Percentiles rank a stretch among this genome's conserved stretches.
Evolutionary conservation across 2,329 filamentous ascomycete species (phyloP).

Genomic region (Ramularia collo-cygni): DNA sequence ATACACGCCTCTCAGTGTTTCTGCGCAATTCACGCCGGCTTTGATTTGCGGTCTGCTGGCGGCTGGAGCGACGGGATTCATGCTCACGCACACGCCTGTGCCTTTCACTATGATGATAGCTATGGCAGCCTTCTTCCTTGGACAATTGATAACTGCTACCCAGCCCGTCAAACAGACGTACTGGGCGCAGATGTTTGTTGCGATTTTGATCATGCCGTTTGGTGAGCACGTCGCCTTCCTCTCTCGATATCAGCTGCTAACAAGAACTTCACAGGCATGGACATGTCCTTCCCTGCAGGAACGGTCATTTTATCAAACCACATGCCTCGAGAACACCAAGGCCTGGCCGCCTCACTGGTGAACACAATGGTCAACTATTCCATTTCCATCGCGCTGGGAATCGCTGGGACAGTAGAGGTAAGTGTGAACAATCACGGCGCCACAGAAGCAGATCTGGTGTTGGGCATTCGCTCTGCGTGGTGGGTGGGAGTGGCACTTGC

Average conservation of each 20-base stretch:
- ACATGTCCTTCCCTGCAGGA: conserved; percentile 58
- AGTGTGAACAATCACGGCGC: conserved; percentile 34
- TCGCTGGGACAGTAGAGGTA: conserved; percentile 56
- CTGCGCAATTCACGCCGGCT: conserved; percentile 30
- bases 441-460: conserved; percentile 26
- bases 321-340: conserved; percentile 41
- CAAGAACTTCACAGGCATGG: conserved; percentile 43
- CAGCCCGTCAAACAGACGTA: conserved; percentile 31
- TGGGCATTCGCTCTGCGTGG: conserved; percentile 34
- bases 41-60: conserved; percentile 32
- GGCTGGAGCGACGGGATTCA: conserved; percentile 31
- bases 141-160: conserved; percentile 27
- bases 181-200: conserved; percentile 34
- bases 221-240: conserved; percentile 4
- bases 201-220: conserved; percentile 23
- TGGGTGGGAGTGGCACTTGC: conserved; percentile 33
- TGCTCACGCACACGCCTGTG: conserved; percentile 33
- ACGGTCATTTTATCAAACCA: conserved; percentile 54
- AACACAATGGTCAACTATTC: conserved; percentile 62
- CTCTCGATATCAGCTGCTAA: neutral
- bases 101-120: conserved; percentile 33
- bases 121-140: conserved; percentile 31
- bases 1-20: conserved; percentile 27
- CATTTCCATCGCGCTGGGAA: conserved; percentile 57
- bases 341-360: conserved; percentile 49